Percentiles rank a stretch among this genome's conserved stretches.
phyloP scores from a whole-genome alignment of 495 filamentous ascomycete genomes.

The Lindgomyces ingoldianus region DNA sequence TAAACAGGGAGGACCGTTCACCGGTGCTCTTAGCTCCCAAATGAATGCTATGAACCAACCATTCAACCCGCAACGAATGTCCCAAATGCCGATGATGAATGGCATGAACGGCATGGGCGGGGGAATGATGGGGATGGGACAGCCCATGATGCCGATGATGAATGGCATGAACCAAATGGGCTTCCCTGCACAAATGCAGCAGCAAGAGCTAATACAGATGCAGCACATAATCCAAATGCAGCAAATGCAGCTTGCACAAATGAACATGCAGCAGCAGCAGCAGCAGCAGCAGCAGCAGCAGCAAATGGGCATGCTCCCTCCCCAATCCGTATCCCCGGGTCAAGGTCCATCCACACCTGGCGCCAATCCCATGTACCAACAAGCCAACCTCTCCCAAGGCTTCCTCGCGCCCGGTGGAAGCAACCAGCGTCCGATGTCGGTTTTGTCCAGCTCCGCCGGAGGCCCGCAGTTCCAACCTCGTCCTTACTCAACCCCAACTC shows the following conservation, averaged over 20 bases:
- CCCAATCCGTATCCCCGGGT: too few relatives aligned
- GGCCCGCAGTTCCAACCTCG: background rate
- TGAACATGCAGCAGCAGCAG: conserved; percentile 5
- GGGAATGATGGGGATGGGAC: conserved; percentile 13
- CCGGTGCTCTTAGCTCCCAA: conserved; percentile 19
- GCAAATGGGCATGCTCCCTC: too few relatives aligned
- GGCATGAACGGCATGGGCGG: conserved; percentile 9
- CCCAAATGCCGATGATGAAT: conserved; percentile 17
- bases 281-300: too few relatives aligned
- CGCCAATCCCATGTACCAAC: background rate
- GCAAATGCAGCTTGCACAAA: conserved; percentile 15
- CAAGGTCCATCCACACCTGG: conserved; percentile 24
- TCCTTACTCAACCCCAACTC: conserved; percentile 16
- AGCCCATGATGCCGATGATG: conserved; percentile 20
- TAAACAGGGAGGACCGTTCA: conserved; percentile 16
- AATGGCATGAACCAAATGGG: conserved; percentile 30
- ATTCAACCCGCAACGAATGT: conserved; percentile 9
- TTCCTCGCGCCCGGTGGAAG: background rate
- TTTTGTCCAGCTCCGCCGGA: conserved; percentile 8
- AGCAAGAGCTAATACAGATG: conserved; percentile 28
- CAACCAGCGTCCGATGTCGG: conserved; percentile 33
- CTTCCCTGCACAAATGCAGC: conserved; percentile 9
- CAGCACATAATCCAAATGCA: conserved; percentile 24
- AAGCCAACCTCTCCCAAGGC: conserved; percentile 4
- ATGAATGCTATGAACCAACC: conserved; percentile 24